Percentiles rank a stretch among this genome's conserved stretches.
phyloP scores from a whole-genome alignment of 176 grass and related monocot genomes.

The Calamus simplicifolius region DNA sequence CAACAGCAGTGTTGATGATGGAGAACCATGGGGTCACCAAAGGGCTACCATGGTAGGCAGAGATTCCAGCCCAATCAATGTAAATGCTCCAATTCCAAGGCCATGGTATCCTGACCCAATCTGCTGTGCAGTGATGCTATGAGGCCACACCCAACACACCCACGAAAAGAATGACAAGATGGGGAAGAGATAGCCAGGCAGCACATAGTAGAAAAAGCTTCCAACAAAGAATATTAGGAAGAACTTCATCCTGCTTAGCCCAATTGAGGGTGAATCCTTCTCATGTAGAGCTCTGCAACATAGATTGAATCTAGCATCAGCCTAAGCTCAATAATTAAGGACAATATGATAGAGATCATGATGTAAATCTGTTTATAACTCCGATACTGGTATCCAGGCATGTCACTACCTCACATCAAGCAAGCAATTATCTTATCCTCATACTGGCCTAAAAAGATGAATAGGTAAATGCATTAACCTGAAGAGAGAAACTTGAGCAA shows the following conservation, averaged over 20 bases:
- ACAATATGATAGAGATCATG: too few species aligned
- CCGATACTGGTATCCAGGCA: too few species aligned
- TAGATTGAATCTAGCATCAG: too few species aligned
- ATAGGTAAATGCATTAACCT: constrained; percentile 7
- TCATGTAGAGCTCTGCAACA: constrained; percentile 16
- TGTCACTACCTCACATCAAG: too few species aligned
- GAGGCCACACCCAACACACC: constrained; percentile 11
- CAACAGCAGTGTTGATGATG: too few species aligned
- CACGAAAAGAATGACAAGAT: constrained; percentile 11
- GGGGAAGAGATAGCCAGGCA: constrained; percentile 12
- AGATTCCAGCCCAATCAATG: constrained; percentile 15
- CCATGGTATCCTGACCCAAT: constrained; percentile 14
- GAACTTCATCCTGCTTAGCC: constrained; percentile 11
- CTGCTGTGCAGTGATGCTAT: constrained; percentile 18
- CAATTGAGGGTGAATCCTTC: background rate
- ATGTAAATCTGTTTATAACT: too few species aligned
- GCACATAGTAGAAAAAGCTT: constrained; percentile 10
- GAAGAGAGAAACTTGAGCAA: constrained; percentile 48
- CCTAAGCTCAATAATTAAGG: too few species aligned
- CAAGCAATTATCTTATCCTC: too few species aligned
- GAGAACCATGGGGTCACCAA: constrained; percentile 6
- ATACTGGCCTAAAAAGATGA: too few species aligned
- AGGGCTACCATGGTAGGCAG: constrained; percentile 15
- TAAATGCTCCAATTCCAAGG: constrained; percentile 11
- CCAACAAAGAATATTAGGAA: constrained; percentile 10